These are phyloP conservation scores for Cryptomeria japonica DNA, from an alignment of 75 land plant species.

Conservation along the genomic window DNA sequence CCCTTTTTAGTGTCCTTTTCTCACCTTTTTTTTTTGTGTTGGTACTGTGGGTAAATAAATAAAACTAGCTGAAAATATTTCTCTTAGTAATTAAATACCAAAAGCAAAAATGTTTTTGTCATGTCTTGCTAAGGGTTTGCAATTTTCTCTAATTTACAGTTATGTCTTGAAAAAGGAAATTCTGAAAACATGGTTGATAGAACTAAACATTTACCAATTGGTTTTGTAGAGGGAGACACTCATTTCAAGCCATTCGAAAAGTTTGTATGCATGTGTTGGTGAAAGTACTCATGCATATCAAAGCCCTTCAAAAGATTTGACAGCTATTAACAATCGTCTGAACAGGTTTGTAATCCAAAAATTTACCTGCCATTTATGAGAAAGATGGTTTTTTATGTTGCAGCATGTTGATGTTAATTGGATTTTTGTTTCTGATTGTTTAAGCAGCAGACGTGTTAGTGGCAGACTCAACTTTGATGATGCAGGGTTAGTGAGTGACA, in stretches of 20 bases:
- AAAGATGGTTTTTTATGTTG: background rate
- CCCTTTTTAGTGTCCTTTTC: background rate
- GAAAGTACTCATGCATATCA: constrained; percentile 98
- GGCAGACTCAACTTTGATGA: constrained; percentile 60
- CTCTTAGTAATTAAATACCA: too few species aligned
- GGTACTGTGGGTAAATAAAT: background rate
- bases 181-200: background rate
- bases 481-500: constrained; percentile 50
- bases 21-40: background rate
- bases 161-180: background rate
- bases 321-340: constrained; percentile 87
- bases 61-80: background rate
- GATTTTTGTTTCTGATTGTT: background rate
- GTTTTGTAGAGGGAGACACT: constrained; percentile 77
- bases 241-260: constrained; percentile 78
- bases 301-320: constrained; percentile 95
- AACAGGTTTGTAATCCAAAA: constrained; percentile 57
- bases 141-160: background rate
- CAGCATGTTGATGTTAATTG: background rate
- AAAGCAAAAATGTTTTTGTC: background rate
- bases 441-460: constrained; percentile 38
- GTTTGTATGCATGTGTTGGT: constrained; percentile 98
- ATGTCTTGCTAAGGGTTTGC: too few species aligned
- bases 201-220: background rate
- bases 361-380: background rate